These are phyloP conservation scores for Kuraishia piskuri DNA, from an alignment of 805 yeast genomes.

Conservation along the genomic window DNA sequence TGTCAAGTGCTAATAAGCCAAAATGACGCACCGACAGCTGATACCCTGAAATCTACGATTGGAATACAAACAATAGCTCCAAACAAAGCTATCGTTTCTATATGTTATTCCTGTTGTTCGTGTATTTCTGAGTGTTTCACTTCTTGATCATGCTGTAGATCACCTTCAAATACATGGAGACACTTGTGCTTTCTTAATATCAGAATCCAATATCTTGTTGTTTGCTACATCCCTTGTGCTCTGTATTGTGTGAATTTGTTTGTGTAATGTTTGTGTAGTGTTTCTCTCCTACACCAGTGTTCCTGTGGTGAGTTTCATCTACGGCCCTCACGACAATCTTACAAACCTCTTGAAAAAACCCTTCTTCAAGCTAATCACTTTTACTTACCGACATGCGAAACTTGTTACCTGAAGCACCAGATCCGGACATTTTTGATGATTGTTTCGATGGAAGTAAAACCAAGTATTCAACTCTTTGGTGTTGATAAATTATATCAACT, in stretches of 20 bases:
- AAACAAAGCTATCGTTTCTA: no score
- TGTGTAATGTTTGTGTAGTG: not conserved
- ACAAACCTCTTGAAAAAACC: not conserved
- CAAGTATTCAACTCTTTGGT: not conserved
- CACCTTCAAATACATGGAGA: no score
- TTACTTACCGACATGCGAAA: conserved; percentile 96
- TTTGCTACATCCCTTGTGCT: no score
- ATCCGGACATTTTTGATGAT: conserved; percentile 63
- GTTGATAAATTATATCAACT: not conserved
- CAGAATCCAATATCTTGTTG: no score
- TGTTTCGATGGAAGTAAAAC: conserved; percentile 2
- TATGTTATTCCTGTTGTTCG: no score
- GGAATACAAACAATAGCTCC: no score
- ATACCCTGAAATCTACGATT: no score
- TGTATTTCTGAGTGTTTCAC: no score
- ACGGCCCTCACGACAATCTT: not conserved
- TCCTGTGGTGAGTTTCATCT: not conserved
- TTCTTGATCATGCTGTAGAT: no score
- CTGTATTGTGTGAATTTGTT: not conserved
- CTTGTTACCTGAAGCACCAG: conserved; percentile 99
- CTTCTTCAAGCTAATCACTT: not conserved
- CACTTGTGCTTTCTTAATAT: no score
- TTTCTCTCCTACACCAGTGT: not conserved
- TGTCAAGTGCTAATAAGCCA: no score
- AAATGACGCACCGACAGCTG: no score